phyloP scores from a whole-genome alignment of 495 filamentous ascomycete species.

The Filosporella fistucella region DNA sequence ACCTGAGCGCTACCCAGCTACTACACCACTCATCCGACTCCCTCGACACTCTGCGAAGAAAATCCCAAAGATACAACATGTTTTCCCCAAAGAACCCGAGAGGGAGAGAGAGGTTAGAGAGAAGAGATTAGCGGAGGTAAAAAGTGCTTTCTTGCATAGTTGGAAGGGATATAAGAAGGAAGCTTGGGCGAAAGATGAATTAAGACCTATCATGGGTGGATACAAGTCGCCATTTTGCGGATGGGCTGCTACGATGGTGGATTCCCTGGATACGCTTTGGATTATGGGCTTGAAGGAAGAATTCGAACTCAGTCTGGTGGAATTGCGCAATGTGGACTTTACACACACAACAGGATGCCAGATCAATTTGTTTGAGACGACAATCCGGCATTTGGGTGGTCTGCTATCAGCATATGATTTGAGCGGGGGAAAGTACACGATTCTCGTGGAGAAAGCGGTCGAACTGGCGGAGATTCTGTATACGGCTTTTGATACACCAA shows the following conservation, averaged over 20 bases:
- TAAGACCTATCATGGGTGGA: slow-evolving; percentile 61
- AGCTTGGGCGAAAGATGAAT: slow-evolving; percentile 85
- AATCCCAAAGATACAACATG: slow-evolving; percentile 21
- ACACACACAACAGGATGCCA: slow-evolving; percentile 58
- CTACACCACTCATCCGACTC: slow-evolving; percentile 2
- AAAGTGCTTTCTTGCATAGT: slow-evolving; percentile 66
- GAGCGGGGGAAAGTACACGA: slow-evolving; percentile 61
- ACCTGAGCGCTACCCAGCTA: slow-evolving; percentile 19
- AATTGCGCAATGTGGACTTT: slow-evolving; percentile 80
- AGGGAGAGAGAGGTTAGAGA: slow-evolving; percentile 51
- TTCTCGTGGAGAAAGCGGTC: slow-evolving; percentile 82
- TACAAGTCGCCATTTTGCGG: slow-evolving; percentile 77
- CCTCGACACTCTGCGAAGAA: slow-evolving; percentile 10
- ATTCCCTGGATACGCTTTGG: slow-evolving; percentile 82
- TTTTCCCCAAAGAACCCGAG: slow-evolving; percentile 5
- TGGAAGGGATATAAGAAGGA: slow-evolving; percentile 82
- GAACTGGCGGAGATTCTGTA: slow-evolving; percentile 87
- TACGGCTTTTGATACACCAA: slow-evolving; percentile 94
- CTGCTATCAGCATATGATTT: slow-evolving; percentile 79
- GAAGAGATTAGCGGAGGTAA: slow-evolving; percentile 60
- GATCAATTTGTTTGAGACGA: slow-evolving; percentile 83
- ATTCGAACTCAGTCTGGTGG: slow-evolving; percentile 76
- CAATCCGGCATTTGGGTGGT: slow-evolving; percentile 84
- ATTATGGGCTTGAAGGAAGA: slow-evolving; percentile 89
- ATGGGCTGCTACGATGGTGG: slow-evolving; percentile 92